Evolutionary conservation across 768 basidiomycete genomes (phyloP).

Genomic region (Termitomyces sp.): DNA sequence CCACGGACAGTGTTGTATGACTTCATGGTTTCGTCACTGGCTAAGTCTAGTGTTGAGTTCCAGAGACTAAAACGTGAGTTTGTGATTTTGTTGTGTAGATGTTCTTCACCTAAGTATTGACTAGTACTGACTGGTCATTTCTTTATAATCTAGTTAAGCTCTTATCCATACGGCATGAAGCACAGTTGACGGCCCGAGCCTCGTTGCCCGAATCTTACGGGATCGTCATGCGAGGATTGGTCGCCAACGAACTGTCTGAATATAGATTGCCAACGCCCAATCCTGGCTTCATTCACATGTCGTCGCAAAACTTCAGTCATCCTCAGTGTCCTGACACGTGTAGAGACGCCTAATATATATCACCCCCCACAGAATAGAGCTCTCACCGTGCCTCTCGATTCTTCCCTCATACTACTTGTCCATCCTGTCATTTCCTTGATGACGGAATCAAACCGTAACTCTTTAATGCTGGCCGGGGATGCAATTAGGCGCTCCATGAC

Average conservation of each 20-base stretch:
- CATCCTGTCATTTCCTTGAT: background rate
- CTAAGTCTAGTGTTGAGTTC: background rate
- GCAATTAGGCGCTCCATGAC: slow-evolving; percentile 13
- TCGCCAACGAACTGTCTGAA: background rate
- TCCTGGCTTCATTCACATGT: background rate
- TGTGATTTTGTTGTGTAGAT: background rate
- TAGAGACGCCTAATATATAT: background rate
- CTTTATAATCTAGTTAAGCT: background rate
- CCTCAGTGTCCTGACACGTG: background rate
- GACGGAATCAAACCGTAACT: slow-evolving; percentile 13
- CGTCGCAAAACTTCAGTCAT: background rate
- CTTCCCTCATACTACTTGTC: background rate
- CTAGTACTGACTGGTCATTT: background rate
- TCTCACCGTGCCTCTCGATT: background rate
- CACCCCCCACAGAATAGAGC: background rate
- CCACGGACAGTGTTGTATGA: background rate
- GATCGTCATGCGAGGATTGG: background rate
- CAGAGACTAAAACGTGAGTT: background rate
- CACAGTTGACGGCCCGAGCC: background rate
- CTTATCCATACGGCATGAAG: background rate
- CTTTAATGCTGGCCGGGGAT: slow-evolving; percentile 10
- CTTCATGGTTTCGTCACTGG: background rate
- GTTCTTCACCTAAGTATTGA: background rate
- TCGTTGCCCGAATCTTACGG: background rate
- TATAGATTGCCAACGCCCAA: background rate